Percentiles rank a stretch among this genome's conserved stretches.
Conservation (phyloP, 1,284 basidiomycete species). For the Ganoderma multipileum region DNA sequence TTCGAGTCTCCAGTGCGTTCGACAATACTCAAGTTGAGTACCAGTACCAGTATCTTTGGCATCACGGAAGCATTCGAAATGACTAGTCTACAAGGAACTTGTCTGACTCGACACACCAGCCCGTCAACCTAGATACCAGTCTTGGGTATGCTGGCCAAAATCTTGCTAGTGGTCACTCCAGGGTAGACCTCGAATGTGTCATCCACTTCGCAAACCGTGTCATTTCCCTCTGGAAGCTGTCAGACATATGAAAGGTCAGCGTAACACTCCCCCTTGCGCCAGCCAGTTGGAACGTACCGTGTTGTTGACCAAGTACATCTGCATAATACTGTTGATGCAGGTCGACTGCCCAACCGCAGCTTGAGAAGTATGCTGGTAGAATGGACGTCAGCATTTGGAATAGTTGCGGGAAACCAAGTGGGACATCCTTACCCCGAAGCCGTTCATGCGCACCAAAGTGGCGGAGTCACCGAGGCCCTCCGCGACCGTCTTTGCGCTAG, state of each 20-base stretch:
- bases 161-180: background rate
- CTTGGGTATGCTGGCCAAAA: background rate
- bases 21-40: no score
- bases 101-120: no score
- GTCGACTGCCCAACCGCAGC: background rate
- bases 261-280: no score
- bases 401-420: background rate
- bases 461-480: slow-evolving; percentile 26
- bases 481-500: slow-evolving; percentile 25
- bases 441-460: slow-evolving; percentile 29
- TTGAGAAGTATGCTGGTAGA: slow-evolving; percentile 5
- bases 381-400: background rate
- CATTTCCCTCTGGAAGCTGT: slow-evolving; percentile 10
- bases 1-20: no score
- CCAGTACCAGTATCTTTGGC: no score
- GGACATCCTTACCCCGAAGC: slow-evolving; percentile 27
- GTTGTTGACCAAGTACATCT: slow-evolving; percentile 8
- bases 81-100: no score
- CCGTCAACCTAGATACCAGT: background rate
- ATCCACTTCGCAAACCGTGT: slow-evolving; percentile 16
- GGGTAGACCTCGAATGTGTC: slow-evolving; percentile 7
- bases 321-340: background rate
- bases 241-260: background rate
- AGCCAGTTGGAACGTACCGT: background rate
- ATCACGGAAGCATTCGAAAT: no score